A percentile compares a stretch with the other conserved stretches of the same genome.
Evolutionary conservation across 2,329 filamentous ascomycete species (phyloP).

Genomic region (Phyllosticta ampelicida): DNA sequence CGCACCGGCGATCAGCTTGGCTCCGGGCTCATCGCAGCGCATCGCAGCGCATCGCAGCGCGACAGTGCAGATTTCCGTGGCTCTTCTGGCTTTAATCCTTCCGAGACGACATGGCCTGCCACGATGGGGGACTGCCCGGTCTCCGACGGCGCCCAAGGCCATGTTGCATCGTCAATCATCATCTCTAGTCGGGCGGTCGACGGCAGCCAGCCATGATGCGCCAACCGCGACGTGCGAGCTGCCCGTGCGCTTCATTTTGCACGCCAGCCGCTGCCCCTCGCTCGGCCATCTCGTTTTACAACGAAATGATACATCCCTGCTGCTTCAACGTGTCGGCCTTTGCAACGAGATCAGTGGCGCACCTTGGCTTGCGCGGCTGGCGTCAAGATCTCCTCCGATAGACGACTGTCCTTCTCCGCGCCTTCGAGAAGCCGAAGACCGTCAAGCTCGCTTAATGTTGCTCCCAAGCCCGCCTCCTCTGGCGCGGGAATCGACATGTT

Average conservation of each 20-base stretch:
- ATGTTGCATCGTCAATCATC: neutral
- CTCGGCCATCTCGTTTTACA: no score
- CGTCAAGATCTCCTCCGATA: neutral
- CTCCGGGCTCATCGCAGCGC: neutral
- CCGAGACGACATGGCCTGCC: neutral
- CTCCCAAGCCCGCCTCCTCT: neutral
- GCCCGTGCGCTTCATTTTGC: neutral
- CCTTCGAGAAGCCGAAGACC: neutral
- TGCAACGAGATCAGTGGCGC: neutral
- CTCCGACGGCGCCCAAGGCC: neutral
- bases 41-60: neutral
- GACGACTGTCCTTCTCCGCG: neutral
- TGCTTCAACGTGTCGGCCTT: neutral
- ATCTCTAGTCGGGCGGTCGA: constrained; percentile 6
- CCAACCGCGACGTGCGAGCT: neutral
- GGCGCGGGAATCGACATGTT: no score
- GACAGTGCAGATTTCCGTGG: no score
- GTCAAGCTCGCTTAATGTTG: constrained; percentile 6
- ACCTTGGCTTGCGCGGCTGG: neutral
- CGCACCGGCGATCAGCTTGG: neutral
- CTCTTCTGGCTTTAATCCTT: no score
- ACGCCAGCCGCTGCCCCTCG: neutral
- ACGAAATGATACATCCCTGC: neutral
- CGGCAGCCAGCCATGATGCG: neutral
- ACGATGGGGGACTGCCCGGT: neutral